phyloP scores from a whole-genome alignment of 768 basidiomycete genomes.

The Tricholoma hemisulphureum region DNA sequence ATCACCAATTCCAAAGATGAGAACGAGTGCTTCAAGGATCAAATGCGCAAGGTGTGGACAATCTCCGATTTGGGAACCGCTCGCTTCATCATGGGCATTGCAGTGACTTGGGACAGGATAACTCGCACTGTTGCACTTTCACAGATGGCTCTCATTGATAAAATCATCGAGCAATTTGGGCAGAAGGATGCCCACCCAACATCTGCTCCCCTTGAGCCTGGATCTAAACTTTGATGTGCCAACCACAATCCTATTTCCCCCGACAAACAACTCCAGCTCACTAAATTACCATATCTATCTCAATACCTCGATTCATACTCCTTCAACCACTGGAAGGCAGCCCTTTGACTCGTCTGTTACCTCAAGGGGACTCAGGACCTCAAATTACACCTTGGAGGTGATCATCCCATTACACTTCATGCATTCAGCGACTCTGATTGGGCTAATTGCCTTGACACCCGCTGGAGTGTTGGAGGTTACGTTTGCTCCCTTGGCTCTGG shows the following conservation, averaged over 20 bases:
- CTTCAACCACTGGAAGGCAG: neutral
- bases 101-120: conserved; percentile 22
- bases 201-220: conserved; percentile 22
- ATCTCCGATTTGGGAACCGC: conserved; percentile 31
- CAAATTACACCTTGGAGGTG: conserved; percentile 13
- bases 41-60: conserved; percentile 27
- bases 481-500: conserved; percentile 16
- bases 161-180: conserved; percentile 10
- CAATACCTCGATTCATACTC: neutral
- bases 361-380: conserved; percentile 18
- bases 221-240: conserved; percentile 5
- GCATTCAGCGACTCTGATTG: conserved; percentile 23
- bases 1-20: conserved; percentile 11
- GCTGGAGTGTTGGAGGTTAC: conserved; percentile 18
- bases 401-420: neutral
- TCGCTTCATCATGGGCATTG: conserved; percentile 30
- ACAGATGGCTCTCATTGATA: conserved; percentile 27
- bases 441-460: conserved; percentile 17
- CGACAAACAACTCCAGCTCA: neutral
- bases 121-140: conserved; percentile 15
- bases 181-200: conserved; percentile 14
- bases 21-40: conserved; percentile 20
- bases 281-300: neutral
- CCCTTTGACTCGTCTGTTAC: conserved; percentile 16
- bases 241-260: neutral